A percentile compares a stretch with the other conserved stretches of the same genome.
Conservation (phyloP, 176 grass and related monocot species). For the Carex parvula region DNA sequence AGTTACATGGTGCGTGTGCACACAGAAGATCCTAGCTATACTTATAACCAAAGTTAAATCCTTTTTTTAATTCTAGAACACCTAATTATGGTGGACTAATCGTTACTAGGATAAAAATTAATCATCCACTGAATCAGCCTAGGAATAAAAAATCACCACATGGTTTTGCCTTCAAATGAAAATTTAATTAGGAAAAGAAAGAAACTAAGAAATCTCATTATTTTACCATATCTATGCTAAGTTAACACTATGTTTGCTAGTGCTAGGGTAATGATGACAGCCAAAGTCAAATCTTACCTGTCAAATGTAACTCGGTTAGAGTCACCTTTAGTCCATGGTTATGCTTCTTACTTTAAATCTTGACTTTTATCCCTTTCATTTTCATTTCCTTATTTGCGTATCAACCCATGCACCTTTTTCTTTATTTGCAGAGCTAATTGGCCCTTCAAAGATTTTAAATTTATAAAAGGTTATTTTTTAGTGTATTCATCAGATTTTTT, state of each 20-base stretch:
- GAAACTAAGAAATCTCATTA: constrained; percentile 39
- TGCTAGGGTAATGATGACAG: constrained; percentile 49
- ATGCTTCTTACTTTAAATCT: not conserved
- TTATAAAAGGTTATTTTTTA: too few species aligned
- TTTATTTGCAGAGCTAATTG: not conserved
- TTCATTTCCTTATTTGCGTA: not conserved
- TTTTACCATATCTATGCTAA: constrained; percentile 39
- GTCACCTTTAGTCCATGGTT: not conserved
- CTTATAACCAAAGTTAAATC: not conserved
- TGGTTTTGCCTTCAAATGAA: constrained; percentile 41
- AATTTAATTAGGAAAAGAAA: constrained; percentile 35
- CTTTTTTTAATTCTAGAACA: not conserved
- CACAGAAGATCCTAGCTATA: not conserved
- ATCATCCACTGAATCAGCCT: not conserved
- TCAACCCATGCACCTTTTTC: not conserved
- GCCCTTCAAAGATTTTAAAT: not conserved
- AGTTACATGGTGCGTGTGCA: not conserved
- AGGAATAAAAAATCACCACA: constrained; percentile 54
- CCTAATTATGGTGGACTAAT: not conserved
- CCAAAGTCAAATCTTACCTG: constrained; percentile 46
- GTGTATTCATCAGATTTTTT: too few species aligned
- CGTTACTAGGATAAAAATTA: not conserved
- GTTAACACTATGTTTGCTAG: constrained; percentile 48
- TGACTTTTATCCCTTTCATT: not conserved
- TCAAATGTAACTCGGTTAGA: constrained; percentile 8